Evolutionary conservation across 805 yeast genomes (phyloP), one percentile per base, ranked within the genome.

Genomic region (Yarrowia keelungensis): DNA sequence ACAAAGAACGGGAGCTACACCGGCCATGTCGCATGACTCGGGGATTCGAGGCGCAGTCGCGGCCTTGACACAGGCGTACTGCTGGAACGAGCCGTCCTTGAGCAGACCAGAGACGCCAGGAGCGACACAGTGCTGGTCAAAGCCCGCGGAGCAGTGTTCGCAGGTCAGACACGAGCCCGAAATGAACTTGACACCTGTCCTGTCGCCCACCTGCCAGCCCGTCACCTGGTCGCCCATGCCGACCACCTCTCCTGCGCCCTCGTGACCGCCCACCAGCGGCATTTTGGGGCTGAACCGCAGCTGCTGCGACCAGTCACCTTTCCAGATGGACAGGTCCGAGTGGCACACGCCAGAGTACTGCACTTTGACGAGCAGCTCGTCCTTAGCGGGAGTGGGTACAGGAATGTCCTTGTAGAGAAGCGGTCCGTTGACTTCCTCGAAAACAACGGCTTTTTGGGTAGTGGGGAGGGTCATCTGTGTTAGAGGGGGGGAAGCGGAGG

Each of bases 301-400:
- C 81, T 92, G 97, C 76, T 96, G 97, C 77, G 89, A 86, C 93
- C 95, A 90, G 67, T 95, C 97, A 76, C 97, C 97, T 77, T 89
- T 86, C 93, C 95, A 90, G 68, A 95, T 96, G 83, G 92, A 97
- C 78, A 92, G 85, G 77, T 91, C 97, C 46, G 97, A 91, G 84
- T 92, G 97, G 81, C 97, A 91, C 69, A 91, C 97, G 80, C 97
- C 97, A 26, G 97, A 87, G 84, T 89, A 91, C 81, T 86, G 87
- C 79, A 92, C 87, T 78, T 92, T 87, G 81, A 92, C 83, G 78
- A 92, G 84, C 73, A 91, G 83, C 80, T 91, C 93, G 77, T 87
- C 88, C 69, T 90, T 81, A 77, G 85, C 89, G 74, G 97, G 97
- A 59, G 78, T 80, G 75, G 97, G 96, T 68, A 91, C 94, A 67